Evolutionary conservation across 306 rosid genomes (phyloP), one percentile per base, ranked within the genome.

Genomic region (Spatholobus suberectus): DNA sequence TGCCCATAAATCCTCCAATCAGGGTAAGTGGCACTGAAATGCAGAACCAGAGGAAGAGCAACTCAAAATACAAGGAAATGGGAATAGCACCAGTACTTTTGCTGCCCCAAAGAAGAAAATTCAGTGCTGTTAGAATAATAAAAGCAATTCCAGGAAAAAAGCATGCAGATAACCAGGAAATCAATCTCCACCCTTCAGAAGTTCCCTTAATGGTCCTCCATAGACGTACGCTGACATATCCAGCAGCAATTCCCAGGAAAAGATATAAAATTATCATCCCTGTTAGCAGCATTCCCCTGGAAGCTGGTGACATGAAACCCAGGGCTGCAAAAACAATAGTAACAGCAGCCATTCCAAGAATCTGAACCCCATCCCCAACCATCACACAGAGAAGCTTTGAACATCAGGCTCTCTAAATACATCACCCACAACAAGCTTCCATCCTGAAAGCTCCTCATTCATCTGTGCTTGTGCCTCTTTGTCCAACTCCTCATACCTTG

Each of bases 341-440:
- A 75, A 93, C 98, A 82, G 76, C 89, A 70, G 95, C 88, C 98
- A 95, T 93, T 73, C 98, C 98, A 41, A 90, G 87, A 79, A 95
- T 93, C 89, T 95, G 98, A 88, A 95, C 89, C 73, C 98, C 98
- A 43, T 93, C 93, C 13, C 98, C 98, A 78, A 95, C 93, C 97
- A 95, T 95, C 76, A 95, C 94, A 1, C 98, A 95, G 18, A 95
- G 97, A 73, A 95, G 97, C 89, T 83, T 95, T 21, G 97, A 74
- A 85, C 80, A 61, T 84, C 88, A 34, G 98, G 98, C 88, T 95
- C 98, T 80, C 98, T 91, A 87, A 95, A 95, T 21, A 93, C 98
- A 79, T 95, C 98, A 40, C 98, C 98, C 77, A 95, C 98, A 81
- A 95, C 98, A 87, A 95, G 97, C 86, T 95, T 95, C 97, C 98